These are phyloP conservation scores for Massariosphaeria phaeospora DNA, from an alignment of 495 filamentous ascomycete genomes.

Conservation along the genomic window DNA sequence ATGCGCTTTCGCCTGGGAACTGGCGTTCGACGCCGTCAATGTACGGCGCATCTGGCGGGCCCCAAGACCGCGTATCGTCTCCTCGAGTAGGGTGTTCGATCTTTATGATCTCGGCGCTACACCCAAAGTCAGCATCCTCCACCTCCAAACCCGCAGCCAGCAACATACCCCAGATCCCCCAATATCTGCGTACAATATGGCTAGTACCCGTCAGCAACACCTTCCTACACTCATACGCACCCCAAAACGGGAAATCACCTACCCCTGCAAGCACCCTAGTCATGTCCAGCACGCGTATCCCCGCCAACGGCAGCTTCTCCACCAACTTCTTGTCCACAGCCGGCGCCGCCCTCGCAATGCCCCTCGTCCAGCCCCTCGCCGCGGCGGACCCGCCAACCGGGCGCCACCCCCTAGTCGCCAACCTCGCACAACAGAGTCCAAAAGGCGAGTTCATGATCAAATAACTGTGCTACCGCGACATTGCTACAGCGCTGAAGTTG, in stretches of 20 bases:
- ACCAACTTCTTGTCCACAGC: conserved; percentile 24
- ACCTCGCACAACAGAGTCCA: background rate
- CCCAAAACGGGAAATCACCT: conserved; percentile 22
- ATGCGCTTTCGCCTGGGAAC: conserved; percentile 29
- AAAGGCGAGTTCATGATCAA: conserved; percentile 8
- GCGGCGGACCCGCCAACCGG: conserved; percentile 3
- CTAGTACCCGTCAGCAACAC: conserved; percentile 7
- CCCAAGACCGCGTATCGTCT: conserved; percentile 29
- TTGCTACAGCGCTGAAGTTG: background rate
- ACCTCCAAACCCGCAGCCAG: background rate
- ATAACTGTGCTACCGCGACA: conserved; percentile 3
- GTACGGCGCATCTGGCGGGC: conserved; percentile 26
- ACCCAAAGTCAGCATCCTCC: background rate
- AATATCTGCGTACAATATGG: conserved; percentile 33
- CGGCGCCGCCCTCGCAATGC: background rate
- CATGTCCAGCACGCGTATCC: conserved; percentile 31
- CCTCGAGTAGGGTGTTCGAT: conserved; percentile 38
- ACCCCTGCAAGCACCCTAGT: conserved; percentile 31
- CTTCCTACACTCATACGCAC: background rate
- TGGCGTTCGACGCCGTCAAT: conserved; percentile 22
- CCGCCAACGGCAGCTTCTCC: conserved; percentile 29
- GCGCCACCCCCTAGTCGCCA: background rate
- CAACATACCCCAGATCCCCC: conserved; percentile 26
- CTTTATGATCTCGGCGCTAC: conserved; percentile 35
- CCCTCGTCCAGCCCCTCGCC: background rate